Conservation (phyloP, 2,329 filamentous ascomycete genomes). For the Fusarium sp. region DNA sequence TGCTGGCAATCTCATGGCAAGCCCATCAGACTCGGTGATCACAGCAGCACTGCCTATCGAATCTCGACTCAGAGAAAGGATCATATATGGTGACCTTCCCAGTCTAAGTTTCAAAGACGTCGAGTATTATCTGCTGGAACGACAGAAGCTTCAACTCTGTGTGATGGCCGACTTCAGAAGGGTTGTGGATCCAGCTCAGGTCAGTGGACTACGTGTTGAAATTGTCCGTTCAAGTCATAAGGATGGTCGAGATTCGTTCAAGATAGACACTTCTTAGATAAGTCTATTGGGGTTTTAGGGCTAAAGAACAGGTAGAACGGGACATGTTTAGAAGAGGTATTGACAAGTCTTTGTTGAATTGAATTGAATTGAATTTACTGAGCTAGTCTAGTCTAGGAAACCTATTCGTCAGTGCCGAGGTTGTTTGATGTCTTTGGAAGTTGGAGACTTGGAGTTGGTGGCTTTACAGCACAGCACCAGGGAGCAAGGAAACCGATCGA, state of each 20-base stretch:
- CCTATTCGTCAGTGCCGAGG: background rate
- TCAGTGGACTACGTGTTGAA: conserved; percentile 45
- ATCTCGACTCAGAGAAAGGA: background rate
- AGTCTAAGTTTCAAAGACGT: conserved; percentile 31
- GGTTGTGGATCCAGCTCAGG: conserved; percentile 36
- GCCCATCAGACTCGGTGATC: background rate
- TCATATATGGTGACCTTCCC: background rate
- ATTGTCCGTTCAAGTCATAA: conserved; percentile 43
- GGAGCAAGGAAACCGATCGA: background rate
- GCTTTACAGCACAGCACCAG: background rate
- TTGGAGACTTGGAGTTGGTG: background rate
- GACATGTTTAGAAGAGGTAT: background rate
- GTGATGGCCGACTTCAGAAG: conserved; percentile 42
- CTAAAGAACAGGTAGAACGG: background rate
- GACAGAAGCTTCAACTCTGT: conserved; percentile 47
- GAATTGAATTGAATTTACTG: background rate
- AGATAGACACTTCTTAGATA: conserved; percentile 32
- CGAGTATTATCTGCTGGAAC: conserved; percentile 52
- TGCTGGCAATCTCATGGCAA: background rate
- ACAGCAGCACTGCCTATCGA: background rate
- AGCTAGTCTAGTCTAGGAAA: background rate
- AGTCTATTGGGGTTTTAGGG: background rate
- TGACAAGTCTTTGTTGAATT: background rate
- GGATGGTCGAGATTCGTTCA: background rate
- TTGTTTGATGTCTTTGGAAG: background rate